Percentiles rank a stretch among this genome's conserved stretches.
Conservation (phyloP, 2,329 filamentous ascomycete genomes). For the Sporothrix protearum region DNA sequence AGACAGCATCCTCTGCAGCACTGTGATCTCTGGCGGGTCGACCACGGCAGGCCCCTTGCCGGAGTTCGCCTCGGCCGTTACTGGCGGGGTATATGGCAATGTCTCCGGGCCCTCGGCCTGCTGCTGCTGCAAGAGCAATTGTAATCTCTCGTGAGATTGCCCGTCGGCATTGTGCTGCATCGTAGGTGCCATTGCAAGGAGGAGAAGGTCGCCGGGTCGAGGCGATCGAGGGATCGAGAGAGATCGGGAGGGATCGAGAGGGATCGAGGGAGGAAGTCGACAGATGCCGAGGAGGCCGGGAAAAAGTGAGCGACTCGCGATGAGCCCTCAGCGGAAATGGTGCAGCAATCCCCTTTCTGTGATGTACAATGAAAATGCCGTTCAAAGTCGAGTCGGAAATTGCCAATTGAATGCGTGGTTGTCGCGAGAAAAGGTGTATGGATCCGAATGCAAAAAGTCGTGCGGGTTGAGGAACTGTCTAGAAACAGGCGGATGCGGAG, state of each 20-base stretch:
- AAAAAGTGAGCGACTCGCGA: conserved; percentile 16
- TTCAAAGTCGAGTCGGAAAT: neutral
- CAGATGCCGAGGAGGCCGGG: neutral
- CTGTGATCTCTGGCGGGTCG: conserved; percentile 64
- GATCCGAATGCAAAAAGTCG: neutral
- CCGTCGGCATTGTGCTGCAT: conserved; percentile 31
- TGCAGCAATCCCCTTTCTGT: neutral
- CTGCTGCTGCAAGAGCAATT: conserved; percentile 23
- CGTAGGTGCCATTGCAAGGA: conserved; percentile 20
- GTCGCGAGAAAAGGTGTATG: neutral
- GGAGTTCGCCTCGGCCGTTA: conserved; percentile 33
- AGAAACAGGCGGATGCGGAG: conserved; percentile 3
- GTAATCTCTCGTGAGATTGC: conserved; percentile 41
- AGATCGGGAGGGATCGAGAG: no score
- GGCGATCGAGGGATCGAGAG: neutral
- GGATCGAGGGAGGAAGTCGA: neutral
- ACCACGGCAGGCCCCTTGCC: conserved; percentile 27
- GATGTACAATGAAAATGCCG: neutral
- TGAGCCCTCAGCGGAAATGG: conserved; percentile 17
- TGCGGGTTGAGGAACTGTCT: neutral
- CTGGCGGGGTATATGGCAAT: conserved; percentile 34
- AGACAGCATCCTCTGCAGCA: conserved; percentile 89
- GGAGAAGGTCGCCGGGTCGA: neutral
- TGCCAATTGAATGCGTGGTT: neutral
- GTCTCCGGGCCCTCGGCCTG: conserved; percentile 37